Conservation (phyloP, 2,329 filamentous ascomycete genomes). For the Talaromyces marneffei region DNA sequence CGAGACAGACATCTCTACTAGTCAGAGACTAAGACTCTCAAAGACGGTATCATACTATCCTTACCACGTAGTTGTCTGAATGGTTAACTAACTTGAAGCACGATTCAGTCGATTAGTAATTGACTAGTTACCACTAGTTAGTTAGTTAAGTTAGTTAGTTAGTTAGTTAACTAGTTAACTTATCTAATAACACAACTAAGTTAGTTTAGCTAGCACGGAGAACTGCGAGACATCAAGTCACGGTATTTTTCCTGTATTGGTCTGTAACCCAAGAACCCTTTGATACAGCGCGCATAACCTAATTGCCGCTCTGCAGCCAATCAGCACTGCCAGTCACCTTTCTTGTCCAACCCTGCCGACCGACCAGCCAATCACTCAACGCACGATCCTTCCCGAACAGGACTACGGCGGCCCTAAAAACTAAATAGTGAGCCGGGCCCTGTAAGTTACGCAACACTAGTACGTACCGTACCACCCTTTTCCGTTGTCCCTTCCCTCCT, state of each 20-base stretch:
- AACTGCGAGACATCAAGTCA: background rate
- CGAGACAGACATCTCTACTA: background rate
- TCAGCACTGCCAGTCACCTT: background rate
- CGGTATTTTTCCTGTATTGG: background rate
- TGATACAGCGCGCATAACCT: slow-evolving; percentile 1
- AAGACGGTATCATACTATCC: no score
- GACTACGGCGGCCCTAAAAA: background rate
- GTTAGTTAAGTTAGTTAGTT: no score
- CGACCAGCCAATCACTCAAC: background rate
- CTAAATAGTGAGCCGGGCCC: background rate
- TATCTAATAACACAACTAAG: no score
- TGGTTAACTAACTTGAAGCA: no score
- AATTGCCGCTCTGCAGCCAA: background rate
- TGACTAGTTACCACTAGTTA: no score
- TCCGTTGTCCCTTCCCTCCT: background rate
- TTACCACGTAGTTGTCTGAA: no score
- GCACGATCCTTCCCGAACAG: background rate
- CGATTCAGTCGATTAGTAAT: background rate
- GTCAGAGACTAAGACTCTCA: background rate
- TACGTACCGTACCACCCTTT: slow-evolving; percentile 2
- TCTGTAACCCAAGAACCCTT: background rate
- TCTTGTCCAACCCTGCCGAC: background rate
- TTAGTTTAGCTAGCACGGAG: background rate
- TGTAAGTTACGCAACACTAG: slow-evolving; percentile 1
- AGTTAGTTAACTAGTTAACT: no score